Conservation (phyloP, 2,329 filamentous ascomycete genomes). For the Xylaria sp. region DNA sequence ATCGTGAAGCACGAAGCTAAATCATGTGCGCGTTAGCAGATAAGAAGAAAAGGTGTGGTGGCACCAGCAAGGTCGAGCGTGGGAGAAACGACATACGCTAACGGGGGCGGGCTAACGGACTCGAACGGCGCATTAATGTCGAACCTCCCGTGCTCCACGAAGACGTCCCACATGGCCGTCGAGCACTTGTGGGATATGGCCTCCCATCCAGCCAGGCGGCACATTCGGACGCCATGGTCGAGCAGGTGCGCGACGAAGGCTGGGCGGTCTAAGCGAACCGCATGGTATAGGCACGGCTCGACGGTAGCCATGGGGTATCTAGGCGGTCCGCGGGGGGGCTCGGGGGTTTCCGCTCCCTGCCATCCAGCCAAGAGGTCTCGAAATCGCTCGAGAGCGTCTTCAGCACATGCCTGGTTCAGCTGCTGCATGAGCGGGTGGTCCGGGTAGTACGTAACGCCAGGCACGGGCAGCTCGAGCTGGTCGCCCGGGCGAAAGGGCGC, state of each 20-base stretch:
- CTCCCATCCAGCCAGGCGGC: background rate
- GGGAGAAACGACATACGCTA: background rate
- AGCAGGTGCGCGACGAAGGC: background rate
- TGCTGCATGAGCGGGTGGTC: background rate
- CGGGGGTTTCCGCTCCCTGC: background rate
- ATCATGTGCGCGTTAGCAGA: background rate
- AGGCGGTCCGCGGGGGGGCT: background rate
- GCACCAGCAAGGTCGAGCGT: background rate
- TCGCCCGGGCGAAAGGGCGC: background rate
- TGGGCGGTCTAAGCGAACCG: background rate
- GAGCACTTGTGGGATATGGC: background rate
- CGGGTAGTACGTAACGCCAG: background rate
- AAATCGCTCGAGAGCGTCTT: background rate
- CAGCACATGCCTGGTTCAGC: background rate
- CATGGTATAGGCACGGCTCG: background rate
- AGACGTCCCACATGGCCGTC: slow-evolving; percentile 1
- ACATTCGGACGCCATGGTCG: background rate
- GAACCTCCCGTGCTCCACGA: background rate
- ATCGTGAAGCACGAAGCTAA: background rate
- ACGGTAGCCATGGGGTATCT: background rate
- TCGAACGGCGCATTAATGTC: background rate
- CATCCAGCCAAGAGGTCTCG: background rate
- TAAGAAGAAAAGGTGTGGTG: too few relatives aligned
- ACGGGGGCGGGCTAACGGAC: background rate
- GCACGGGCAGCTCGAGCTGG: background rate